Evolutionary conservation across 495 filamentous ascomycete species (phyloP), one percentile per base, ranked within the genome.

Genomic region (Patellaria atrata): DNA sequence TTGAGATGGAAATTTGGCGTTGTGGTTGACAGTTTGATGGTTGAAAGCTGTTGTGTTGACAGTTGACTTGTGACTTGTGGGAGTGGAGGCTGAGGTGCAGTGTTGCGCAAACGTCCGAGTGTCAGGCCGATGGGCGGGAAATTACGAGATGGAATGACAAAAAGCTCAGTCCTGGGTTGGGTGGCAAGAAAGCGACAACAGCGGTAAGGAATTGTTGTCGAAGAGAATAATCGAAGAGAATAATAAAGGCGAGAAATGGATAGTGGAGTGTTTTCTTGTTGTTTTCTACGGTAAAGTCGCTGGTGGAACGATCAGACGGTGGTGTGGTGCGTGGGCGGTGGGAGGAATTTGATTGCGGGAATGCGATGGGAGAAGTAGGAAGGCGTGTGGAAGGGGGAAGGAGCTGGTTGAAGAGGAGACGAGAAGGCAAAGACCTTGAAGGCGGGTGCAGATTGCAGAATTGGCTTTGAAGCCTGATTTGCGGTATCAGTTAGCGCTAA

Each of bases 191-290:
- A n/a, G n/a, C n/a, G n/a, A n/a, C n/a, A n/a, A n/a, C n/a, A n/a
- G n/a, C n/a, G n/a, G n/a, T n/a, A n/a, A n/a, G n/a, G n/a, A n/a
- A n/a, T n/a, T n/a, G n/a, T n/a, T n/a, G n/a, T n/a, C n/a, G n/a
- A n/a, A n/a, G n/a, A n/a, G n/a, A n/a, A n/a, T n/a, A n/a, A n/a
- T n/a, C n/a, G n/a, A n/a, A n/a, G n/a, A n/a, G n/a, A n/a, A n/a
- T 50, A 48, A 47, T 44, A 52, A 51, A 53, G 47, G 23, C 39
- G 54, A 52, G 51, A 47, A 40, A n/a, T n/a, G n/a, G n/a, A n/a
- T n/a, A n/a, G n/a, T n/a, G n/a, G n/a, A n/a, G n/a, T n/a, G n/a
- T n/a, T n/a, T n/a, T n/a, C n/a, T n/a, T n/a, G n/a, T n/a, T n/a
- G n/a, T n/a, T n/a, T n/a, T n/a, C n/a, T n/a, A n/a, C n/a, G n/a